phyloP scores from a whole-genome alignment of 257 asterid genomes.

The Ajuga chamaepitys region DNA sequence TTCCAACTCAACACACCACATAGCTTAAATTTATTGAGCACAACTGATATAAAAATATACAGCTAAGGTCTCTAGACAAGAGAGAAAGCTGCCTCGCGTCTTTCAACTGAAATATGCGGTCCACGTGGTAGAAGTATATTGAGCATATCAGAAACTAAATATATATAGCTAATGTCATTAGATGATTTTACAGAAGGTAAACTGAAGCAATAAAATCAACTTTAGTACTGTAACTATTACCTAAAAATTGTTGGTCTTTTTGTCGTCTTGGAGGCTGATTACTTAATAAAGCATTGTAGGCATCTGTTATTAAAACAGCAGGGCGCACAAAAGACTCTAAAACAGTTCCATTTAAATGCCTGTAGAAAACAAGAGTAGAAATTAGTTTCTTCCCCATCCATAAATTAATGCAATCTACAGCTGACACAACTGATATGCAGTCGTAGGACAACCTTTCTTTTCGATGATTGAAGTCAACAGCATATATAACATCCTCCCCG shows the following conservation, averaged over 20 bases:
- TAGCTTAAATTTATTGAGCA: not conserved
- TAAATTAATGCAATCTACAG: constrained; percentile 16
- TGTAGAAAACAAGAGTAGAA: constrained; percentile 33
- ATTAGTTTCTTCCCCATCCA: constrained; percentile 15
- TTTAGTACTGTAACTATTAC: constrained; percentile 31
- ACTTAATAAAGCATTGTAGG: constrained; percentile 78
- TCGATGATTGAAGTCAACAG: constrained; percentile 96
- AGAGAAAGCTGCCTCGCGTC: not conserved
- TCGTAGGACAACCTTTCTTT: constrained; percentile 69
- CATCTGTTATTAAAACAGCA: constrained; percentile 90
- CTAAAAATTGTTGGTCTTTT: constrained; percentile 91
- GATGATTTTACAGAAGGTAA: constrained; percentile 4
- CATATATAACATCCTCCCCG: constrained; percentile 99
- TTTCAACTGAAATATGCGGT: not conserved
- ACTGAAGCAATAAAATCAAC: constrained; percentile 2
- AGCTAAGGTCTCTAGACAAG: not conserved
- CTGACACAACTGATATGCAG: constrained; percentile 12
- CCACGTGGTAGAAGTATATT: not conserved
- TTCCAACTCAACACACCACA: not conserved
- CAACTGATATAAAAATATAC: not conserved
- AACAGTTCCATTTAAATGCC: constrained; percentile 92
- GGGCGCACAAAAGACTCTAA: constrained; percentile 97
- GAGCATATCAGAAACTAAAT: constrained; percentile 1
- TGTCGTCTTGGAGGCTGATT: constrained; percentile 92
- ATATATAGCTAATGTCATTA: not conserved